A percentile compares a stretch with the other conserved stretches of the same genome.
Conservation (phyloP, 495 filamentous ascomycete genomes). For the Aspergillus asperescens region DNA sequence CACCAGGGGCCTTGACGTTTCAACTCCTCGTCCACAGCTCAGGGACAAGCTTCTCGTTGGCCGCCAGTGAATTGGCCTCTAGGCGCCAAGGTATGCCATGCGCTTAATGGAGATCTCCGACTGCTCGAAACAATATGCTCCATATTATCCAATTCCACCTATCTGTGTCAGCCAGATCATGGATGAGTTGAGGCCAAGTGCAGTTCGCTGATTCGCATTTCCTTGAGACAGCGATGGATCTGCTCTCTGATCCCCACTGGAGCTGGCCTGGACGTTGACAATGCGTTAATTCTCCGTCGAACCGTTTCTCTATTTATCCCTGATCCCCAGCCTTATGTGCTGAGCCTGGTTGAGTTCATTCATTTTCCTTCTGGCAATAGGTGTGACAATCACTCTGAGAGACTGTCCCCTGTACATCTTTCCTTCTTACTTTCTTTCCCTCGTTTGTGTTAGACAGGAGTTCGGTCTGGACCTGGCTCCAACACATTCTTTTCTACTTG, state of each 20-base stretch:
- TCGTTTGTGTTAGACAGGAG: too few species aligned
- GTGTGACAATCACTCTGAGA: conserved; percentile 13
- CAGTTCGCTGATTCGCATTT: conserved; percentile 5
- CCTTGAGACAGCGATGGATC: neutral
- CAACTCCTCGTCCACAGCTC: neutral
- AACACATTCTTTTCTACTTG: conserved; percentile 20
- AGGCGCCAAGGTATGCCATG: conserved; percentile 7
- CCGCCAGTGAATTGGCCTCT: neutral
- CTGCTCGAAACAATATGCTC: conserved; percentile 5
- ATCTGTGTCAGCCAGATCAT: conserved; percentile 22
- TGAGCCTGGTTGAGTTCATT: neutral
- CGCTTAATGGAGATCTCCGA: conserved; percentile 11
- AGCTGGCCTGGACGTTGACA: neutral
- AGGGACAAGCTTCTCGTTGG: conserved; percentile 1
- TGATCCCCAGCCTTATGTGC: conserved; percentile 1
- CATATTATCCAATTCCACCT: too few species aligned
- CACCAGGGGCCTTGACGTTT: conserved; percentile 9
- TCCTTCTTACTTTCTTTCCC: neutral
- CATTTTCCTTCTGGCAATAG: conserved; percentile 7
- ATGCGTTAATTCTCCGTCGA: conserved; percentile 1
- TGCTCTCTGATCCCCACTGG: too few species aligned
- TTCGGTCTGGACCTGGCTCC: conserved; percentile 6
- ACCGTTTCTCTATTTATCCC: neutral
- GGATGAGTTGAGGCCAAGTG: conserved; percentile 16
- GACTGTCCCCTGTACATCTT: conserved; percentile 16